Evolutionary conservation across 164 flowering plant species (phyloP).

Genomic region (Macadamia tetraphylla): DNA sequence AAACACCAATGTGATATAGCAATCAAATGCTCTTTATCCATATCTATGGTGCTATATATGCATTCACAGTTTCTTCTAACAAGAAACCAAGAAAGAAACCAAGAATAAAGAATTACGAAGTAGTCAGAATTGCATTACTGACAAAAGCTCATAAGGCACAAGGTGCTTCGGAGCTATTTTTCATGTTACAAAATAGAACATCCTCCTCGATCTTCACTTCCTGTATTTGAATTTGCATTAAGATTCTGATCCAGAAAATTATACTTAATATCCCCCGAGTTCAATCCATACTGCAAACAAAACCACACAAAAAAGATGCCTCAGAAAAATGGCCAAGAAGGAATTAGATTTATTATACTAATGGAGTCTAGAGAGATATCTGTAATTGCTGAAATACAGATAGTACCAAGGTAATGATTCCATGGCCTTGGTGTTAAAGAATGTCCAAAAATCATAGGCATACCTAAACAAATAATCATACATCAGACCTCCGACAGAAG

Average conservation of each 20-base stretch:
- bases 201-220: slow-evolving; percentile 15
- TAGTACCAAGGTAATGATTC: no score
- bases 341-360: no score
- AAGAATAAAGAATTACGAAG: slow-evolving; percentile 13
- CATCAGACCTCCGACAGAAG: no score
- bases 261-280: slow-evolving; percentile 23
- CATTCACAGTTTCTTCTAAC: slow-evolving; percentile 5
- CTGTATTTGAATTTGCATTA: neutral
- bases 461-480: no score
- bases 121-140: neutral
- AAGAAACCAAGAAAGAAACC: no score
- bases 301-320: neutral
- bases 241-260: slow-evolving; percentile 18
- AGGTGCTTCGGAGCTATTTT: neutral
- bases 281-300: slow-evolving; percentile 50
- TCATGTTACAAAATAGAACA: slow-evolving; percentile 14
- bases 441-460: no score
- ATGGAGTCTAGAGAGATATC: no score
- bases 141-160: neutral
- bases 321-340: neutral
- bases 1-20: neutral
- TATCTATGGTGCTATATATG: neutral
- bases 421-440: no score
- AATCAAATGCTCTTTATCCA: neutral
- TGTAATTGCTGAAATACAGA: no score